Percentiles rank a stretch among this genome's conserved stretches.
phyloP scores from a whole-genome alignment of 2,329 filamentous ascomycete species.

The Fusarium mexicanum region DNA sequence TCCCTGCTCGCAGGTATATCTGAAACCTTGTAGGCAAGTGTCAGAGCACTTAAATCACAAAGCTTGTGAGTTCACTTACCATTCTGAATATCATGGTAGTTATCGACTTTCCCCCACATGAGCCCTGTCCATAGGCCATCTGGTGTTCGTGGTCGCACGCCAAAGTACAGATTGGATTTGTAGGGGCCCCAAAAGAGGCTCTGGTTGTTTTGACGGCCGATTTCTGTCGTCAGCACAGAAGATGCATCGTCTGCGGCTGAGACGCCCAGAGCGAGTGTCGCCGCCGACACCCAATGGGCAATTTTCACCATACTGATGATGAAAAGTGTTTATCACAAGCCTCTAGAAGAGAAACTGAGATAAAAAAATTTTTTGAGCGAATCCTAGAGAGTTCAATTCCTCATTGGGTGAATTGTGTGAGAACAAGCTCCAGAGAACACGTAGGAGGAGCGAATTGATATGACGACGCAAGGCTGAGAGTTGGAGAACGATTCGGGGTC shows the following conservation, averaged over 20 bases:
- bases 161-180: constrained; percentile 93
- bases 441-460: constrained; percentile 22
- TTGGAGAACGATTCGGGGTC: not conserved
- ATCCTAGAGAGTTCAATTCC: constrained; percentile 2
- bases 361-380: not conserved
- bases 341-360: not conserved
- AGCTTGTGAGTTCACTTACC: constrained; percentile 61
- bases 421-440: constrained; percentile 38
- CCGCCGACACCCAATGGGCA: constrained; percentile 45
- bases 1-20: constrained; percentile 95
- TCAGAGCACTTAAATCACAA: constrained; percentile 1
- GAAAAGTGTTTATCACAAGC: not conserved
- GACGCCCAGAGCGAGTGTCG: constrained; percentile 41
- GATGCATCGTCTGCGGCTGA: constrained; percentile 46
- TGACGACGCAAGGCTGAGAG: constrained; percentile 43
- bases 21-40: constrained; percentile 68
- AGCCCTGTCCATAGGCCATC: constrained; percentile 84
- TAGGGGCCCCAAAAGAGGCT: constrained; percentile 97
- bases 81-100: constrained; percentile 77
- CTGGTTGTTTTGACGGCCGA: constrained; percentile 73
- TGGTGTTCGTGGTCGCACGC: constrained; percentile 82
- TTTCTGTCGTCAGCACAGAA: constrained; percentile 57
- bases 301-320: constrained; percentile 45
- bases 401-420: constrained; percentile 10
- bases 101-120: constrained; percentile 89